Percentiles rank a stretch among this genome's conserved stretches.
Evolutionary conservation across 495 filamentous ascomycete species (phyloP).

Genomic region (Annulohypoxylon moriforme): DNA sequence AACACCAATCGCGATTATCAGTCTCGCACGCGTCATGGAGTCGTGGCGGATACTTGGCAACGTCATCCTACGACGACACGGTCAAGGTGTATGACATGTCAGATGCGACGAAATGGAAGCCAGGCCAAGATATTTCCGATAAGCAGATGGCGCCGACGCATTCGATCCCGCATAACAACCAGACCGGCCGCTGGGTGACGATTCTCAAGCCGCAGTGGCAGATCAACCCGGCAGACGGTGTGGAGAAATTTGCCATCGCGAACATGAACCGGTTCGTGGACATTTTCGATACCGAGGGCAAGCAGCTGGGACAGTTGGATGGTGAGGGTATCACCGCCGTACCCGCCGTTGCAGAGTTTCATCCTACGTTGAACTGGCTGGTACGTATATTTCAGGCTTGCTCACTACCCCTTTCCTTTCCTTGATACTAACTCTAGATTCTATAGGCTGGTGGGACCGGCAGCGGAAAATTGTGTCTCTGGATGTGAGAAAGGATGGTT

Average conservation of each 20-base stretch:
- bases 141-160: slow-evolving; percentile 74
- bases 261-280: slow-evolving; percentile 99
- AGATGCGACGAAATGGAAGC: slow-evolving; percentile 70
- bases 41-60: slow-evolving; percentile 82
- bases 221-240: slow-evolving; percentile 73
- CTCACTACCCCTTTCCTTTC: neutral
- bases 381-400: slow-evolving; percentile 47
- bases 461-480: slow-evolving; percentile 91
- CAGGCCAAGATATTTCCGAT: slow-evolving; percentile 67
- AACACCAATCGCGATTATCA: slow-evolving; percentile 83
- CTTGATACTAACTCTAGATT: slow-evolving; percentile 9
- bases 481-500: slow-evolving; percentile 70
- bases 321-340: slow-evolving; percentile 93
- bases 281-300: slow-evolving; percentile 80
- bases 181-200: slow-evolving; percentile 81
- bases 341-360: slow-evolving; percentile 90
- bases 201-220: slow-evolving; percentile 97
- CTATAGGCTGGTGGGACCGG: slow-evolving; percentile 77
- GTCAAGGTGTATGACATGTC: slow-evolving; percentile 90
- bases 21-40: slow-evolving; percentile 94
- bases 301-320: slow-evolving; percentile 90
- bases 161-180: slow-evolving; percentile 88
- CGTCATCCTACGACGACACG: slow-evolving; percentile 92
- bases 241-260: slow-evolving; percentile 89
- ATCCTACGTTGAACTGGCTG: slow-evolving; percentile 89